These are phyloP conservation scores for Rhipidocladum racemiflorum DNA, from an alignment of 176 grass and related monocot genomes.

Conservation along the genomic window DNA sequence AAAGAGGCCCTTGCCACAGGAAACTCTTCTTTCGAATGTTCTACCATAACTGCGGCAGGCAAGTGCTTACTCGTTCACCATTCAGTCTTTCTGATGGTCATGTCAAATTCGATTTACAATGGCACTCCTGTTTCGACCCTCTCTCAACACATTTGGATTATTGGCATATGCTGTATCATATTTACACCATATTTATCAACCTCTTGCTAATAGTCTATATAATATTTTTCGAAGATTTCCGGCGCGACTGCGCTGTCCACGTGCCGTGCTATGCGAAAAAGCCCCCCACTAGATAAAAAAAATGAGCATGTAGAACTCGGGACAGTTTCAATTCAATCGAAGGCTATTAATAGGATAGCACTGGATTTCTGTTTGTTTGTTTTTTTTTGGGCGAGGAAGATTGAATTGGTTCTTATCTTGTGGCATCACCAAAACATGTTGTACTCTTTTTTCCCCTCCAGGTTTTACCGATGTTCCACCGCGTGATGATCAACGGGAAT, in stretches of 20 bases:
- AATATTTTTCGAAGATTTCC: too few relatives aligned
- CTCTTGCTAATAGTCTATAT: too few relatives aligned
- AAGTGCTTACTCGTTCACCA: background rate
- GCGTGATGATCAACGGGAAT: constrained; percentile 72
- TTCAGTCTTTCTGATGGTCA: background rate
- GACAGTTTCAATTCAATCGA: too few relatives aligned
- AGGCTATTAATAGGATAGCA: background rate
- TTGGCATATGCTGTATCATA: too few relatives aligned
- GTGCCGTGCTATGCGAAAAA: too few relatives aligned
- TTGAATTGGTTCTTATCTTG: background rate
- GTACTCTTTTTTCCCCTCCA: background rate
- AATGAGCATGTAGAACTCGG: background rate
- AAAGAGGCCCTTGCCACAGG: constrained; percentile 76
- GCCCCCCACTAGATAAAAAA: too few relatives aligned
- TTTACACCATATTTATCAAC: background rate
- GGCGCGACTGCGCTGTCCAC: too few relatives aligned
- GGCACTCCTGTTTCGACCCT: background rate
- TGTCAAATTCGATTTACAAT: background rate
- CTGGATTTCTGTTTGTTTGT: background rate
- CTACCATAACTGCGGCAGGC: constrained; percentile 72
- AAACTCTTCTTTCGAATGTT: constrained; percentile 75
- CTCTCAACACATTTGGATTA: background rate
- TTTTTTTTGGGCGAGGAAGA: background rate
- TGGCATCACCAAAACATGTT: background rate
- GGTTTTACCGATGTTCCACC: constrained; percentile 83